Conservation (phyloP, 495 filamentous ascomycete genomes). For the Penicillium pulvis region DNA sequence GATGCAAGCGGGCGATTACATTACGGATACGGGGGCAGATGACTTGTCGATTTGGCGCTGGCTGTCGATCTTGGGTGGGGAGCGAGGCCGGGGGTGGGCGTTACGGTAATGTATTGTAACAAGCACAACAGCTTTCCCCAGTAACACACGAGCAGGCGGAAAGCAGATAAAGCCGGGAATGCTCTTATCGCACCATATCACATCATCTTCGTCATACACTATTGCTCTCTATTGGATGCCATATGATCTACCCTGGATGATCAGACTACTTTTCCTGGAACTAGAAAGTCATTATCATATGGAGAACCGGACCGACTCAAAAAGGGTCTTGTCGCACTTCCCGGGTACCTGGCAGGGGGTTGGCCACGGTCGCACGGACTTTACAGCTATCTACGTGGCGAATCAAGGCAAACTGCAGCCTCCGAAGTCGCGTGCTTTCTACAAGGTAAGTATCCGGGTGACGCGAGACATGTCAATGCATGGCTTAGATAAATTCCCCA, state of each 20-base stretch:
- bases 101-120: slow-evolving; percentile 16
- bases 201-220: not conserved
- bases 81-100: slow-evolving; percentile 14
- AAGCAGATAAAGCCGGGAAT: not conserved
- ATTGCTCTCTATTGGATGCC: not conserved
- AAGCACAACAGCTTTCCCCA: slow-evolving; percentile 3
- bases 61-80: slow-evolving; percentile 32
- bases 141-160: not conserved
- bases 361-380: slow-evolving; percentile 16
- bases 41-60: slow-evolving; percentile 26
- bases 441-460: slow-evolving; percentile 10
- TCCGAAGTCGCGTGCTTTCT: slow-evolving; percentile 37
- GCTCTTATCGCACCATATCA: slow-evolving; percentile 2
- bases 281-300: not conserved
- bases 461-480: slow-evolving; percentile 8
- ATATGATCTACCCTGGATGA: not conserved
- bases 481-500: not conserved
- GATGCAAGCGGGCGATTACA: slow-evolving; percentile 46
- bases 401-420: slow-evolving; percentile 26
- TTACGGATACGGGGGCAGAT: slow-evolving; percentile 28
- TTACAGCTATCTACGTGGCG: slow-evolving; percentile 5
- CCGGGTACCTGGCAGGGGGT: slow-evolving; percentile 32
- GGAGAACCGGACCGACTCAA: not conserved
- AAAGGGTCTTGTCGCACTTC: not conserved
- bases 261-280: not conserved